Percentiles rank a stretch among this genome's conserved stretches.
Evolutionary conservation across 495 filamentous ascomycete genomes (phyloP).

Genomic region (Neurospora sp.): DNA sequence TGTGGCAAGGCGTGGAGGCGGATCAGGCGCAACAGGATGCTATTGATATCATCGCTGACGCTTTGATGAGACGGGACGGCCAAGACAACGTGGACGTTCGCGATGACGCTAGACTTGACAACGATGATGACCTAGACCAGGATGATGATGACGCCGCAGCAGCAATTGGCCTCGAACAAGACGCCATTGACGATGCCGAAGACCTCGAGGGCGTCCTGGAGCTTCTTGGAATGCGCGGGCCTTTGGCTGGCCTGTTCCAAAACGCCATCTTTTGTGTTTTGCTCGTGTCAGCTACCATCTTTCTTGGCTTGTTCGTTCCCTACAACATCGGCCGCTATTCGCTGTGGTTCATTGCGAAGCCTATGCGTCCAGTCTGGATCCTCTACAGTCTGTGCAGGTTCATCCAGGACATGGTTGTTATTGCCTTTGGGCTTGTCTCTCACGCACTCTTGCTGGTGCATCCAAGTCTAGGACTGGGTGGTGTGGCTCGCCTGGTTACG

Average conservation of each 20-base stretch:
- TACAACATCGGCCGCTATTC: slow-evolving; percentile 83
- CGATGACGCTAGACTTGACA: slow-evolving; percentile 17
- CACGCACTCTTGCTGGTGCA: slow-evolving; percentile 4
- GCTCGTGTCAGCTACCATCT: slow-evolving; percentile 77
- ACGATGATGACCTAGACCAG: slow-evolving; percentile 25
- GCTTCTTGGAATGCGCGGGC: slow-evolving; percentile 91
- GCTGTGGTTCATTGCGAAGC: slow-evolving; percentile 69
- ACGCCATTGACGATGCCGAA: slow-evolving; percentile 70
- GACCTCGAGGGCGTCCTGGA: slow-evolving; percentile 98
- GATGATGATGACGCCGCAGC: slow-evolving; percentile 31
- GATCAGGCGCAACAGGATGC: slow-evolving; percentile 28
- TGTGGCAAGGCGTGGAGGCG: slow-evolving; percentile 30
- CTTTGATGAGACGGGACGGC: slow-evolving; percentile 12
- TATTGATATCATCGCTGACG: slow-evolving; percentile 15
- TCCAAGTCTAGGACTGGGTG: neutral
- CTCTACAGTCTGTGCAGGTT: slow-evolving; percentile 64
- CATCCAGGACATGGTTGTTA: slow-evolving; percentile 37
- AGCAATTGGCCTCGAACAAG: slow-evolving; percentile 34
- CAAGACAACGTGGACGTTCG: slow-evolving; percentile 25
- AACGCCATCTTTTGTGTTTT: slow-evolving; percentile 91
- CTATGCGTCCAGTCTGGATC: slow-evolving; percentile 60
- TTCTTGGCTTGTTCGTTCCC: slow-evolving; percentile 75
- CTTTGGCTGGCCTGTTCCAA: slow-evolving; percentile 78
- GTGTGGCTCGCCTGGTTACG: slow-evolving; percentile 4
- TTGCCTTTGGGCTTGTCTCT: slow-evolving; percentile 21